These are phyloP conservation scores for Allium fistulosum DNA, from an alignment of 106 monocot species.

Conservation along the genomic window DNA sequence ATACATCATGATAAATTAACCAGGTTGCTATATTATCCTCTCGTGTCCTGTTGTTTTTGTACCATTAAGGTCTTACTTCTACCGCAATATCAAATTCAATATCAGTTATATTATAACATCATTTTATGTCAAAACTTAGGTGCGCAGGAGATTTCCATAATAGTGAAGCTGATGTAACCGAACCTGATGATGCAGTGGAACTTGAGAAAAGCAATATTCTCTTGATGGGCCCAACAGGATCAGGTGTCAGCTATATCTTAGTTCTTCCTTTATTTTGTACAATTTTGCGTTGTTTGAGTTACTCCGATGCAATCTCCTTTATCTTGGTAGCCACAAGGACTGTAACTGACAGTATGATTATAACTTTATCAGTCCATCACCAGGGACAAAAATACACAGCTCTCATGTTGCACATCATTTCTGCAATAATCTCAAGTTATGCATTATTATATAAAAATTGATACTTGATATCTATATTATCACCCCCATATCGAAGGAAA, in stretches of 20 bases:
- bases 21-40: slow-evolving; percentile 34
- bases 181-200: slow-evolving; percentile 46
- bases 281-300: background rate
- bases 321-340: background rate
- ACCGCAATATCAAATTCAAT: background rate
- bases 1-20: slow-evolving; percentile 44
- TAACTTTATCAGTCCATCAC: no score
- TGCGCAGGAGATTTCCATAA: slow-evolving; percentile 27
- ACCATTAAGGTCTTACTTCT: background rate
- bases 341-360: no score
- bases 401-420: no score
- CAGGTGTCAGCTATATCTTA: slow-evolving; percentile 27
- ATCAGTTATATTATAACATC: background rate
- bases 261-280: background rate
- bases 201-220: slow-evolving; percentile 82
- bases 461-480: no score
- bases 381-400: no score
- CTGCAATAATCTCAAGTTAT: no score
- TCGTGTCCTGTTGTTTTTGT: slow-evolving; percentile 2
- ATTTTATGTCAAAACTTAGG: slow-evolving; percentile 26
- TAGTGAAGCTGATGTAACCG: slow-evolving; percentile 16
- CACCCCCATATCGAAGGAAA: no score
- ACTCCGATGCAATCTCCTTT: background rate
- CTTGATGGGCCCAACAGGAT: slow-evolving; percentile 65
- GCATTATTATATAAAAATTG: no score